These are phyloP conservation scores for Chrysanthemum lavandulifolium DNA, from an alignment of 129 eudicot genomes.

Conservation along the genomic window DNA sequence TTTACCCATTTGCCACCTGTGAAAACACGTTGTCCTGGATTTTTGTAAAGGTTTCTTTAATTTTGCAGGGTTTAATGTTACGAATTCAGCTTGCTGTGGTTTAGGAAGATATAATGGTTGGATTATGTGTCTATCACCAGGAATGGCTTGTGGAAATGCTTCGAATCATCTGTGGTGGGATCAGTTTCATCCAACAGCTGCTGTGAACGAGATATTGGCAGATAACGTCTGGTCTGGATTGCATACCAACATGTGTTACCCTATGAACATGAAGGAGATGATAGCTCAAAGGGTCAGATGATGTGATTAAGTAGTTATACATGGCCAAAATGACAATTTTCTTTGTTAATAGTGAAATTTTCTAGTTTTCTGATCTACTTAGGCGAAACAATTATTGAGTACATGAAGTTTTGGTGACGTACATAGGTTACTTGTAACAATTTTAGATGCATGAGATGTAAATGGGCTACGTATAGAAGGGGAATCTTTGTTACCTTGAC, in stretches of 20 bases:
- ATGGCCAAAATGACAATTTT: constrained; percentile 4
- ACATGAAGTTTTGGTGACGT: background rate
- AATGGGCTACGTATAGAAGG: constrained; percentile 6
- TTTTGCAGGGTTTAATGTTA: constrained; percentile 59
- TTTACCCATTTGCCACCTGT: background rate
- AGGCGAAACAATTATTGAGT: background rate
- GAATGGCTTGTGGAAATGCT: constrained; percentile 83
- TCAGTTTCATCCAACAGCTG: constrained; percentile 92
- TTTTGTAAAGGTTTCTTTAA: too few relatives aligned
- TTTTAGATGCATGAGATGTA: constrained; percentile 16
- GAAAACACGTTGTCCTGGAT: too few relatives aligned
- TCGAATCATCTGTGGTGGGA: constrained; percentile 95
- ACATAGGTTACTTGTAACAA: constrained; percentile 2
- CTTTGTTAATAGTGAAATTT: constrained; percentile 1
- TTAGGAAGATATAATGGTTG: constrained; percentile 74
- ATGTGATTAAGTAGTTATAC: constrained; percentile 16
- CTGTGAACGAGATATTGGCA: constrained; percentile 67
- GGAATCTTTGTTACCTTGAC: too few relatives aligned
- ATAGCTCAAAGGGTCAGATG: constrained; percentile 38
- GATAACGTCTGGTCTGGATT: constrained; percentile 89
- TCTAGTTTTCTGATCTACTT: background rate
- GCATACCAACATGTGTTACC: constrained; percentile 79
- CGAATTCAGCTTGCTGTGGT: constrained; percentile 85
- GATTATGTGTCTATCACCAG: constrained; percentile 78
- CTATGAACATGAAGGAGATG: constrained; percentile 78